Percentiles rank a stretch among this genome's conserved stretches.
Evolutionary conservation across 768 basidiomycete genomes (phyloP).

Genomic region (Xerocomus brunneocitrinus): DNA sequence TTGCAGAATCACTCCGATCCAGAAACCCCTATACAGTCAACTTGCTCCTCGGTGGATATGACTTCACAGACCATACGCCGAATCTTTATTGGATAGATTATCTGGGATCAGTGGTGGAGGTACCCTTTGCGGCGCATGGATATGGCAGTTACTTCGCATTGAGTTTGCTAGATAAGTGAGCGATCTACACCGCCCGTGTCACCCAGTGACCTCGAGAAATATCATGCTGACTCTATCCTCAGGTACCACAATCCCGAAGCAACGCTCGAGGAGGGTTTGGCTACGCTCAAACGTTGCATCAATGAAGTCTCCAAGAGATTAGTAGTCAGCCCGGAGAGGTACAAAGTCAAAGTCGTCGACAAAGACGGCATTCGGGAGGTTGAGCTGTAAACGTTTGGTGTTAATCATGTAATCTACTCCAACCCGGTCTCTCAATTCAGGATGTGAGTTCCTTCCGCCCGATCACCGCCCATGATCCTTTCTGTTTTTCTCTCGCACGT

Average conservation of each 20-base stretch:
- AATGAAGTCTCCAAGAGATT: slow-evolving; percentile 82
- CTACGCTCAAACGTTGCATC: slow-evolving; percentile 79
- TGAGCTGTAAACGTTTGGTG: slow-evolving; percentile 48
- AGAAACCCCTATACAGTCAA: slow-evolving; percentile 88
- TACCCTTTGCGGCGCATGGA: slow-evolving; percentile 94
- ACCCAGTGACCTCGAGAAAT: background rate
- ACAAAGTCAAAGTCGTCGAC: slow-evolving; percentile 89
- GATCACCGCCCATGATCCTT: slow-evolving; percentile 51
- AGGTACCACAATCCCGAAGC: slow-evolving; percentile 93
- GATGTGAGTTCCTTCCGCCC: slow-evolving; percentile 30
- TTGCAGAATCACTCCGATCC: slow-evolving; percentile 87
- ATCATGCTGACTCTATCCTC: background rate
- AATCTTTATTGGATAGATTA: slow-evolving; percentile 96
- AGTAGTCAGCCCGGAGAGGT: slow-evolving; percentile 73
- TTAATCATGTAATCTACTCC: slow-evolving; percentile 4
- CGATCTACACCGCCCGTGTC: background rate
- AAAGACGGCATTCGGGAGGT: slow-evolving; percentile 84
- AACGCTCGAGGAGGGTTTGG: slow-evolving; percentile 79
- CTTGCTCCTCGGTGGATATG: slow-evolving; percentile 89
- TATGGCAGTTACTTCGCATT: slow-evolving; percentile 92
- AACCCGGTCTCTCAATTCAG: slow-evolving; percentile 13
- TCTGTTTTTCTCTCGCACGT: slow-evolving; percentile 50
- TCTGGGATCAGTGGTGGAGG: slow-evolving; percentile 81
- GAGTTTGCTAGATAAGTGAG: slow-evolving; percentile 85
- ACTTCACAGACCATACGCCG: slow-evolving; percentile 66